These are phyloP conservation scores for Parafenestella ontariensis DNA, from an alignment of 2,329 filamentous ascomycete genomes.

Conservation along the genomic window DNA sequence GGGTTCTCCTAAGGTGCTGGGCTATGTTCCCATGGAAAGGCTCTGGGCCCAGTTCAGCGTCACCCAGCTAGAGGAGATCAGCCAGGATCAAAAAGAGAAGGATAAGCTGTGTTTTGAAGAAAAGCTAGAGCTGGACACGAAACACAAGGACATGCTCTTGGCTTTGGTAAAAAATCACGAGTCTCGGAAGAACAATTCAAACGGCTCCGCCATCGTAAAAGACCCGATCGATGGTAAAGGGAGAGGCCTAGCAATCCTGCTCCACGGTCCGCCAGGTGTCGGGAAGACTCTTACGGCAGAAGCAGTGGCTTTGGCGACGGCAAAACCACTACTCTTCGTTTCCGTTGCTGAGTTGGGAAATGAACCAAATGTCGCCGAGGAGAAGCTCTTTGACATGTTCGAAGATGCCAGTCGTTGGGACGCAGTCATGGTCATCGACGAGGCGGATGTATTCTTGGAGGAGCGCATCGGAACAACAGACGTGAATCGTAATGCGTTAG, in stretches of 20 bases:
- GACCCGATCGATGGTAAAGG: constrained; percentile 51
- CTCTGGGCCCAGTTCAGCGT: neutral
- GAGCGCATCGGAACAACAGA: constrained; percentile 41
- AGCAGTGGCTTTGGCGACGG: constrained; percentile 10
- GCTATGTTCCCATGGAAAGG: neutral
- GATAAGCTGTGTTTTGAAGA: neutral
- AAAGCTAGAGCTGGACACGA: neutral
- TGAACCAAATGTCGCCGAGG: neutral
- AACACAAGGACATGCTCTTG: neutral
- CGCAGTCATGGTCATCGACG: constrained; percentile 54
- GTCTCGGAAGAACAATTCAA: neutral
- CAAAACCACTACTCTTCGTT: constrained; percentile 5
- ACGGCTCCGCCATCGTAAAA: neutral
- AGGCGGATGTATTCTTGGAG: constrained; percentile 62
- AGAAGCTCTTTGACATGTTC: constrained; percentile 13
- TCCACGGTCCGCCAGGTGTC: constrained; percentile 25
- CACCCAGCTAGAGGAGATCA: neutral
- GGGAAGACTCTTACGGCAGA: constrained; percentile 26
- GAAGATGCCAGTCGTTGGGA: constrained; percentile 49
- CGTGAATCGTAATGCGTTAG: constrained; percentile 29
- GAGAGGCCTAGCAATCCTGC: constrained; percentile 24
- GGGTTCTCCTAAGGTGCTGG: neutral
- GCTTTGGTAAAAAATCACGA: neutral
- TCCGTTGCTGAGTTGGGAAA: neutral
- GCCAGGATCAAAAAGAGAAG: neutral